These are phyloP conservation scores for Kuraishia piskuri DNA, from an alignment of 805 yeast genomes.

Conservation along the genomic window DNA sequence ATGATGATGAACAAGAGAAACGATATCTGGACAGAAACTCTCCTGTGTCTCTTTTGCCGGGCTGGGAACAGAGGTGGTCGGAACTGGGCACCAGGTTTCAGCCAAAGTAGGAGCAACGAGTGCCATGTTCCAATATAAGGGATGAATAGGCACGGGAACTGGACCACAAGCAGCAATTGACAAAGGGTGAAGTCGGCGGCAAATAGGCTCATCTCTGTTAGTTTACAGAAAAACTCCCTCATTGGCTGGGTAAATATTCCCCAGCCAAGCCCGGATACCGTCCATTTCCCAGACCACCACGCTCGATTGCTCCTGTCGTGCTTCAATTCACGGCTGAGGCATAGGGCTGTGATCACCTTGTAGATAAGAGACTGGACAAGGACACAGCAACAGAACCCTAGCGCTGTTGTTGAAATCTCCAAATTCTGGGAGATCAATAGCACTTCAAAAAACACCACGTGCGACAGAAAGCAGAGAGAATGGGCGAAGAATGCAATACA, in stretches of 20 bases:
- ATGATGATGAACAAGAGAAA: constrained; percentile 27
- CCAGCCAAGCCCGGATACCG: constrained; percentile 54
- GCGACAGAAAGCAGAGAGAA: constrained; percentile 39
- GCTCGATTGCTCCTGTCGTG: constrained; percentile 55
- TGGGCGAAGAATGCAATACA: constrained; percentile 51
- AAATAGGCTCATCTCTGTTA: constrained; percentile 59
- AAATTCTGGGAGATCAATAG: constrained; percentile 64
- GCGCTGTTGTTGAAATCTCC: constrained; percentile 48
- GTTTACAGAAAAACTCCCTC: constrained; percentile 55
- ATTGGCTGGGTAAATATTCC: constrained; percentile 50
- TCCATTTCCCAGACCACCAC: constrained; percentile 80
- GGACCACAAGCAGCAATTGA: constrained; percentile 48
- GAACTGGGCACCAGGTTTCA: constrained; percentile 45
- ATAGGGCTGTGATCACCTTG: constrained; percentile 35
- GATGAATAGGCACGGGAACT: constrained; percentile 50
- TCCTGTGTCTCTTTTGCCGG: constrained; percentile 31
- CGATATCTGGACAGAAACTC: constrained; percentile 23
- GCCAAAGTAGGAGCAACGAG: constrained; percentile 60
- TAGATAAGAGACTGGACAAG: constrained; percentile 51
- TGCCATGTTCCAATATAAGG: constrained; percentile 65
- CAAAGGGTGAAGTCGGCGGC: constrained; percentile 55
- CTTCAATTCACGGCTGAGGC: constrained; percentile 55
- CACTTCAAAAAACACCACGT: constrained; percentile 49
- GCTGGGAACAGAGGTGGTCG: constrained; percentile 36
- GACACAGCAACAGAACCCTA: constrained; percentile 52